Conservation (phyloP, 306 rosid species). For the Vigna trinervia region DNA sequence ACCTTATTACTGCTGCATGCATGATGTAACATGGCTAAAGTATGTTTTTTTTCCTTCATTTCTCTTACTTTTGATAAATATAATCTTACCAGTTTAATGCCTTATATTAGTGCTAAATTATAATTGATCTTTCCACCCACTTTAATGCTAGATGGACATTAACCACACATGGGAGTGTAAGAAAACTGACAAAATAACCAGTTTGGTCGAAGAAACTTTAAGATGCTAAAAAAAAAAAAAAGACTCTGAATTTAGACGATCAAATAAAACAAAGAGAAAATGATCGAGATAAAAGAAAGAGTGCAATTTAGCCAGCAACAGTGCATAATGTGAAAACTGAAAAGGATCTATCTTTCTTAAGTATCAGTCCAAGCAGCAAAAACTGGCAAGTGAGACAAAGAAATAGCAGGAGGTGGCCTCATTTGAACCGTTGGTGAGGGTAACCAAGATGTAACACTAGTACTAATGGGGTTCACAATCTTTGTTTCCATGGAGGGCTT, state of each 20-base stretch:
- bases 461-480: conserved; percentile 44
- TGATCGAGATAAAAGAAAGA: not conserved
- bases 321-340: conserved; percentile 32
- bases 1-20: conserved; percentile 43
- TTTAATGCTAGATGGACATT: not conserved
- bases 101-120: not conserved
- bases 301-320: not conserved
- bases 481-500: conserved; percentile 63
- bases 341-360: not conserved
- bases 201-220: not conserved
- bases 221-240: not conserved
- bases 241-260: not conserved
- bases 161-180: not conserved
- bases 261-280: not conserved
- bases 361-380: conserved; percentile 92
- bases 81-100: not conserved
- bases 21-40: conserved; percentile 37
- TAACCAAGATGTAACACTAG: conserved; percentile 70
- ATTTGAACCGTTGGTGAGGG: conserved; percentile 64
- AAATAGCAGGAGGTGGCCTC: conserved; percentile 70
- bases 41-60: no score
- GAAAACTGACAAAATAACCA: not conserved
- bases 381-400: conserved; percentile 81
- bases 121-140: not conserved
- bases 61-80: no score